Base-by-base conservation (phyloP, 805 yeast species). In the Ogataea pilisensis region DNA sequence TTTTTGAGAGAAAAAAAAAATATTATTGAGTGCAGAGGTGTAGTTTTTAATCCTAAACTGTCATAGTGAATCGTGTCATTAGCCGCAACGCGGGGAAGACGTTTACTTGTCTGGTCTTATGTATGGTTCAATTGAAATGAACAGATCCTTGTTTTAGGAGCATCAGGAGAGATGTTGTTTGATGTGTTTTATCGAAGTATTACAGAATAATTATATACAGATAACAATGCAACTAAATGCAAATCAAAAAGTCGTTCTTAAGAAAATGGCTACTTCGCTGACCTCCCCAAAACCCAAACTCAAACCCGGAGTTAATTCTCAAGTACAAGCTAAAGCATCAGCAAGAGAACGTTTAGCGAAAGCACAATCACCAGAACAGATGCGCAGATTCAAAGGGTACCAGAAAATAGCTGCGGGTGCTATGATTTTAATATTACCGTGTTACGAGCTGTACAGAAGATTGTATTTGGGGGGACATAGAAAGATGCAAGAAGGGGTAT, bases 401-500 rank as follows among this genome's bases (percentile, higher is more conserved):
- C 52, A 56, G 39, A 62, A 66, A 34, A 62, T 65, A 9, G 53
- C 57, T 6, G 64, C 56, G 1, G 65, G 68, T 1, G 31, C 51
- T 2, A 33, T 64, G 1, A 50, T 65, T 25, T 31, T 63, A 8
- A 35, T 51, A 9, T 46, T 62, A 6, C 66, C 70, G 0, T 44
- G 57, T 3, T 35, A 46, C 5, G 70, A 62, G 39, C 40, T 65
- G 3, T 65, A 62, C 39, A 49, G 62, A 31, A 41, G 70, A 20
- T 35, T 59, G 12, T 57, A 68, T 27, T 53, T 61, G 11, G 74
- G 75, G 5, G 64, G 66, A 14, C 73, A 69, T 35, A 58, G 73
- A 44, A 63, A 64, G 25, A 60, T 62, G 3, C 79, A 74, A 48
- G 55, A 65, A 31, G 80, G 80, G 9, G 75, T 68, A 33, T 59